These are phyloP conservation scores for Psilocybe cyanescens DNA, from an alignment of 768 basidiomycete species.

Conservation along the genomic window DNA sequence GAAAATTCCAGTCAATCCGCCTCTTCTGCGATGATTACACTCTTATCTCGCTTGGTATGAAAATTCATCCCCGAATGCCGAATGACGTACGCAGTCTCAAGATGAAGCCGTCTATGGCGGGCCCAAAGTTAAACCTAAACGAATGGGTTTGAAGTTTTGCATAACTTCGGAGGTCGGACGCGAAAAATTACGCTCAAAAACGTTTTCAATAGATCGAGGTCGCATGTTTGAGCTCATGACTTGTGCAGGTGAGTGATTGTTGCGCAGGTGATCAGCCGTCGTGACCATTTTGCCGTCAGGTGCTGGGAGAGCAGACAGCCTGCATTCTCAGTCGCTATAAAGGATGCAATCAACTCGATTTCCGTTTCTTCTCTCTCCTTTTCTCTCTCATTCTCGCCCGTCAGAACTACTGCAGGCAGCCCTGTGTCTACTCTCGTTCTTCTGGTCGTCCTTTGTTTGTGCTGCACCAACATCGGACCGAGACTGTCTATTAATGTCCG, in stretches of 20 bases:
- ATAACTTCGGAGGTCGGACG: conserved; percentile 9
- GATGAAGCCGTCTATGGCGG: neutral
- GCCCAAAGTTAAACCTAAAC: neutral
- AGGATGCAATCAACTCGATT: conserved; percentile 13
- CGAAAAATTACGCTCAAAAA: neutral
- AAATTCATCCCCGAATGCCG: too few species aligned
- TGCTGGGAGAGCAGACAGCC: conserved; percentile 23
- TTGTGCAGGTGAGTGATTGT: conserved; percentile 24
- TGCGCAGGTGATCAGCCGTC: conserved; percentile 25
- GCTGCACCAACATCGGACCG: conserved; percentile 6
- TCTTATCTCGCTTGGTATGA: too few species aligned
- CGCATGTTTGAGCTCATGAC: conserved; percentile 26
- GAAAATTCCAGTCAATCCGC: too few species aligned
- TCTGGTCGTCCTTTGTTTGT: neutral
- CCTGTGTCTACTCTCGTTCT: neutral
- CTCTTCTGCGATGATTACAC: too few species aligned
- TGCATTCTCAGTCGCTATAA: conserved; percentile 22
- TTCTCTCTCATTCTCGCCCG: conserved; percentile 5
- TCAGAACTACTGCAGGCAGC: conserved; percentile 7
- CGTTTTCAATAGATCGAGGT: conserved; percentile 9
- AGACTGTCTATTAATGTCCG: conserved; percentile 15
- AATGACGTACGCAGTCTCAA: neutral
- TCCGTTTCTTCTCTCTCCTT: conserved; percentile 14
- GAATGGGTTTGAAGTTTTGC: neutral
- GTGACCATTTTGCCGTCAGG: conserved; percentile 24